A percentile compares a stretch with the other conserved stretches of the same genome.
Evolutionary conservation across 2,329 filamentous ascomycete species (phyloP).

Genomic region (Penicillium sp.): DNA sequence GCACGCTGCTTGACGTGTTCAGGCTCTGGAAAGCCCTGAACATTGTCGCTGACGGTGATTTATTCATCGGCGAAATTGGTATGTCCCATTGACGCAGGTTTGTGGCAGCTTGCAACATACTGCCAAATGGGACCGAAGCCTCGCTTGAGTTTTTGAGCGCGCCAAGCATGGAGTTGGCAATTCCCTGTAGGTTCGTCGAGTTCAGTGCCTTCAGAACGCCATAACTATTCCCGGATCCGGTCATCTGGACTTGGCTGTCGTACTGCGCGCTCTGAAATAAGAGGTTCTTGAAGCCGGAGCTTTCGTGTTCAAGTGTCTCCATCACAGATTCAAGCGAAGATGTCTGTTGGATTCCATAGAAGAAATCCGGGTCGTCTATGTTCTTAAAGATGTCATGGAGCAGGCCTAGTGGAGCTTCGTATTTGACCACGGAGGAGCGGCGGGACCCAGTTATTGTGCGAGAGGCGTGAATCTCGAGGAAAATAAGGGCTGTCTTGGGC

Average conservation of each 20-base stretch:
- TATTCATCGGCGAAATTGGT: constrained; percentile 68
- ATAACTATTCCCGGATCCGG: constrained; percentile 64
- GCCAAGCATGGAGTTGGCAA: constrained; percentile 80
- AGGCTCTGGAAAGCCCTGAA: constrained; percentile 84
- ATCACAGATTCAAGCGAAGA: constrained; percentile 79
- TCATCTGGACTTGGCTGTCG: constrained; percentile 75
- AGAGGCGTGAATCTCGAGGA: constrained; percentile 74
- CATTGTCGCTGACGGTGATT: constrained; percentile 69
- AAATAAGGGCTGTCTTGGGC: constrained; percentile 83
- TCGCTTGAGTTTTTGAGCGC: constrained; percentile 60
- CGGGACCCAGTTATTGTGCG: constrained; percentile 64
- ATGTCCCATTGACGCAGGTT: constrained; percentile 92
- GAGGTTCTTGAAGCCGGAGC: constrained; percentile 82
- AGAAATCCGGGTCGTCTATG: constrained; percentile 93
- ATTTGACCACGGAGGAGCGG: constrained; percentile 66
- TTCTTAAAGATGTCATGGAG: constrained; percentile 85
- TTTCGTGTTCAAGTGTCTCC: constrained; percentile 84
- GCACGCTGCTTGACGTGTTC: constrained; percentile 65
- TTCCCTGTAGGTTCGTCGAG: constrained; percentile 79
- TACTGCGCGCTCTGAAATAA: constrained; percentile 90
- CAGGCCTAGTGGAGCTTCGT: constrained; percentile 65
- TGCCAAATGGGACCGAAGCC: constrained; percentile 62
- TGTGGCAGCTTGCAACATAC: constrained; percentile 77
- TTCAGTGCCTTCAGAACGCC: constrained; percentile 79
- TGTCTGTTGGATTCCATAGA: constrained; percentile 85